Evolutionary conservation across 805 yeast genomes (phyloP).

Genomic region (Wickerhamomyces tratensis): DNA sequence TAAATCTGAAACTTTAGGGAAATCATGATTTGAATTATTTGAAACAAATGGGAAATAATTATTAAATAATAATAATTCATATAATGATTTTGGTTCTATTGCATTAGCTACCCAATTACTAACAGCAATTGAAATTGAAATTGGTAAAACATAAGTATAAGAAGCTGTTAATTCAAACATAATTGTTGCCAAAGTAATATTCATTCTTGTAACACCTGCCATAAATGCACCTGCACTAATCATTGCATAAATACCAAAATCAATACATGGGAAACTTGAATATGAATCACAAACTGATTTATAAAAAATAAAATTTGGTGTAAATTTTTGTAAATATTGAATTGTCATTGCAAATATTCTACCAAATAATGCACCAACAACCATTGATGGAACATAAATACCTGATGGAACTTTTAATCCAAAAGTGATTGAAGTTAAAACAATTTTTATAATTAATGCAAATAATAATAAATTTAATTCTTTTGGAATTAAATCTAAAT

Average conservation of each 20-base stretch:
- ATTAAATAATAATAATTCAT: conserved; percentile 34
- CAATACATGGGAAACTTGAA: conserved; percentile 23
- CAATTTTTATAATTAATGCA: conserved; percentile 35
- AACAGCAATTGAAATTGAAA: conserved; percentile 45
- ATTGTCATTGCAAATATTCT: conserved; percentile 34
- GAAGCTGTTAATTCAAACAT: conserved; percentile 47
- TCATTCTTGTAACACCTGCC: conserved; percentile 51
- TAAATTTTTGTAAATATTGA: conserved; percentile 24
- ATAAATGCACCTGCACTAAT: conserved; percentile 47
- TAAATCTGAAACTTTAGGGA: conserved; percentile 21
- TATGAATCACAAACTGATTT: conserved; percentile 9
- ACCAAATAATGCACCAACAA: conserved; percentile 52
- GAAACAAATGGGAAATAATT: conserved; percentile 48
- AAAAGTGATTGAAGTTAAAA: conserved; percentile 42
- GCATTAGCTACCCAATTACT: conserved; percentile 47
- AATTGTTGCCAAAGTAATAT: conserved; percentile 40
- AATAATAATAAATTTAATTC: conserved; percentile 24
- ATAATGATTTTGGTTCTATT: conserved; percentile 40
- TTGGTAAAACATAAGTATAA: conserved; percentile 46
- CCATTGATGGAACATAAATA: conserved; percentile 57
- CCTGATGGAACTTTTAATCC: conserved; percentile 54
- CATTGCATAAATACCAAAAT: conserved; percentile 42
- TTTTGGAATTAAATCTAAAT: conserved; percentile 17
- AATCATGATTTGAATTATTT: conserved; percentile 25
- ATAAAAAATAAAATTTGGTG: conserved; percentile 12